Percentiles rank a stretch among this genome's conserved stretches.
Evolutionary conservation across 441 rosid genomes (phyloP).

Genomic region (Capsella rubella): DNA sequence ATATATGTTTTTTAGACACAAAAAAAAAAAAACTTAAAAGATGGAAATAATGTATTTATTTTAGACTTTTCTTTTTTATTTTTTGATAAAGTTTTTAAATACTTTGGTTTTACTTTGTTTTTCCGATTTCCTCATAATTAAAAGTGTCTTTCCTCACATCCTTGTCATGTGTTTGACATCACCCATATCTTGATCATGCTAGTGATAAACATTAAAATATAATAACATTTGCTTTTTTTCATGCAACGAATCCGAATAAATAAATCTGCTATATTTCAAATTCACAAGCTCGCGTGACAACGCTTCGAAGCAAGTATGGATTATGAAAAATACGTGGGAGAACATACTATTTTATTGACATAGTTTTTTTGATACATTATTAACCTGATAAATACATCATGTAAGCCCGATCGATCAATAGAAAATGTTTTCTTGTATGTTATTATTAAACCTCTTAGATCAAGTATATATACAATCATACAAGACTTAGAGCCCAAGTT

Average conservation of each 20-base stretch:
- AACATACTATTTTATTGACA: no score
- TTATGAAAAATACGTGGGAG: no score
- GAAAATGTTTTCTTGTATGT: no score
- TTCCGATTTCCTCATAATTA: not conserved
- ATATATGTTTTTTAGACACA: no score
- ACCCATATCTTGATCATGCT: not conserved
- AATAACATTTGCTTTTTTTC: not conserved
- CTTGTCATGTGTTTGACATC: not conserved
- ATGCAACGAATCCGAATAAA: not conserved
- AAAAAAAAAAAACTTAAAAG: no score
- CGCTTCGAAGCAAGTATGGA: not conserved
- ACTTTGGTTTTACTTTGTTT: not conserved
- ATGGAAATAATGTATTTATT: no score
- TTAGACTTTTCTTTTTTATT: no score
- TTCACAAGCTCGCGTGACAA: not conserved
- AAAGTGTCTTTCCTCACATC: not conserved
- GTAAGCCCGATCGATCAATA: no score
- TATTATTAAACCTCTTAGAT: no score
- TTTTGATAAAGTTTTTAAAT: no score
- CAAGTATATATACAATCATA: no score
- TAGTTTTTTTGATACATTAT: not conserved
- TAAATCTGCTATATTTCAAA: not conserved
- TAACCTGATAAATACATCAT: not conserved
- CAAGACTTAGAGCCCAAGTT: no score
- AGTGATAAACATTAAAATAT: not conserved